phyloP scores from a whole-genome alignment of 2,329 filamentous ascomycete species.

The Coniochaeta sp. region DNA sequence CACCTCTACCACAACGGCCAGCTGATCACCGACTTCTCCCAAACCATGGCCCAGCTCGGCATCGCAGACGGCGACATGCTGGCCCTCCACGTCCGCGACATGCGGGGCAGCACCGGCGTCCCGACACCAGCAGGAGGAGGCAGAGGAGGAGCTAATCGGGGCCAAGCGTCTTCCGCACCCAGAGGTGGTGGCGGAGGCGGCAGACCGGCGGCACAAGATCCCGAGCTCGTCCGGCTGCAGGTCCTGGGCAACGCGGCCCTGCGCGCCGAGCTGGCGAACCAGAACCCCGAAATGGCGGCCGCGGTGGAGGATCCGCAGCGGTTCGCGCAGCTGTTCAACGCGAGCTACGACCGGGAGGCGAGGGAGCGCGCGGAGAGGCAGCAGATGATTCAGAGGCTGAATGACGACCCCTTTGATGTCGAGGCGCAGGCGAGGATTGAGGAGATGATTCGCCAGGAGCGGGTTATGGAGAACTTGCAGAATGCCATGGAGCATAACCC shows the following conservation, averaged over 20 bases:
- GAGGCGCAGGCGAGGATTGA: slow-evolving; percentile 90
- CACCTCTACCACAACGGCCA: slow-evolving; percentile 87
- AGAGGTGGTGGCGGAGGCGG: slow-evolving; percentile 20
- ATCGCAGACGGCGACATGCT: slow-evolving; percentile 90
- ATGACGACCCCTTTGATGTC: slow-evolving; percentile 89
- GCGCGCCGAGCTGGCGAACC: slow-evolving; percentile 61
- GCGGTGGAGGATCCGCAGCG: slow-evolving; percentile 68
- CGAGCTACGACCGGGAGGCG: slow-evolving; percentile 63
- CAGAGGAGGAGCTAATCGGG: too few species aligned
- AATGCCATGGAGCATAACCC: slow-evolving; percentile 97
- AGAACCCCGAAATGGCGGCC: slow-evolving; percentile 69
- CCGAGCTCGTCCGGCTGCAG: slow-evolving; percentile 76
- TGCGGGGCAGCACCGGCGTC: slow-evolving; percentile 39
- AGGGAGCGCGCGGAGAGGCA: slow-evolving; percentile 70
- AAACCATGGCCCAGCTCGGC: slow-evolving; percentile 74
- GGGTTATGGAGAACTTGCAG: slow-evolving; percentile 90
- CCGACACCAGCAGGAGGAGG: slow-evolving; percentile 17
- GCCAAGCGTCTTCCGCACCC: neutral
- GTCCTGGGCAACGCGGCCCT: slow-evolving; percentile 72
- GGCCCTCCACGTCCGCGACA: slow-evolving; percentile 69
- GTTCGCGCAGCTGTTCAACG: slow-evolving; percentile 67
- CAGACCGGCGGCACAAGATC: slow-evolving; percentile 47
- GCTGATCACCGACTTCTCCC: slow-evolving; percentile 67
- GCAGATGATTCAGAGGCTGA: slow-evolving; percentile 75
- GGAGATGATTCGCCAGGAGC: slow-evolving; percentile 93